A percentile compares a stretch with the other conserved stretches of the same genome.
Conservation (phyloP, 2,329 filamentous ascomycete species). For the Diaporthe eres region DNA sequence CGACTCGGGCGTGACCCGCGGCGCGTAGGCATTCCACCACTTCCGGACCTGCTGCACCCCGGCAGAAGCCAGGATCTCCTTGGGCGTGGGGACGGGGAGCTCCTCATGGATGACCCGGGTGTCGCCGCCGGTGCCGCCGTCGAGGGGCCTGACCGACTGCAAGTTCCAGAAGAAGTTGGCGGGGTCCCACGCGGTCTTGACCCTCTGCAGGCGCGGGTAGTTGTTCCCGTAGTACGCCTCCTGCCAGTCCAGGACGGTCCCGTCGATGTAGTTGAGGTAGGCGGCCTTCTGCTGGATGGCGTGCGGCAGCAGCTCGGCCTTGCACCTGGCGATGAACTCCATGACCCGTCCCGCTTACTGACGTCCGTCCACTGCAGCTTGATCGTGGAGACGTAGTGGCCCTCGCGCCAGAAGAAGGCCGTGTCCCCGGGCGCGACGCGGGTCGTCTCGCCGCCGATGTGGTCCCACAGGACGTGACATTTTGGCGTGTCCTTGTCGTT, state of each 20-base stretch:
- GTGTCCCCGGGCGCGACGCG: neutral
- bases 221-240: neutral
- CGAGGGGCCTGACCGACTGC: neutral
- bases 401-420: neutral
- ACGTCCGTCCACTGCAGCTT: neutral
- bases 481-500: neutral
- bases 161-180: neutral
- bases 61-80: neutral
- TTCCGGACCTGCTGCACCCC: neutral
- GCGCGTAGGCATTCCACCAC: neutral
- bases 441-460: neutral
- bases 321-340: neutral
- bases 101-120: neutral
- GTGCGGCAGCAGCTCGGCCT: slow-evolving; percentile 3
- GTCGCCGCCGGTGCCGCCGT: neutral
- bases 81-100: neutral
- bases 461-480: neutral
- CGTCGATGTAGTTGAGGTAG: slow-evolving; percentile 1
- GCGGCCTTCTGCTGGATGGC: slow-evolving; percentile 1
- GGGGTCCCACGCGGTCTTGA: neutral
- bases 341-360: neutral
- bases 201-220: slow-evolving; percentile 4
- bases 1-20: neutral
- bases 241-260: neutral
- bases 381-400: neutral